Conservation (phyloP, 2,329 filamentous ascomycete genomes). For the Exserohilum turcica region DNA sequence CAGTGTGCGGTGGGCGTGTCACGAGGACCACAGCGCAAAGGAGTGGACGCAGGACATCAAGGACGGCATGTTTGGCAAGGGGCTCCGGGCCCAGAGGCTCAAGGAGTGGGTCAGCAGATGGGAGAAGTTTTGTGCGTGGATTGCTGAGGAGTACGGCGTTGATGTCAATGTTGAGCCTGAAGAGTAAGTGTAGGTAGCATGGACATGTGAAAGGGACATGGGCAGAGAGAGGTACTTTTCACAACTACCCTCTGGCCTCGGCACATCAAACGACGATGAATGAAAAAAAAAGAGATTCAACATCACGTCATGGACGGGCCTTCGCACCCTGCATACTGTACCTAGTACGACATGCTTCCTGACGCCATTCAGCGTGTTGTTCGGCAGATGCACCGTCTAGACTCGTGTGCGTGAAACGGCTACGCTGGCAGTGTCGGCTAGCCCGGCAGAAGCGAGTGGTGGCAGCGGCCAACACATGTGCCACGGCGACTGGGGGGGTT, state of each 20-base stretch:
- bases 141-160: conserved; percentile 75
- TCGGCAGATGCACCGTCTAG: too few species aligned
- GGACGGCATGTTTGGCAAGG: conserved; percentile 72
- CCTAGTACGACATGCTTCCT: too few species aligned
- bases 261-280: neutral
- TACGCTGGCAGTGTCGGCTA: too few species aligned
- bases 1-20: conserved; percentile 86
- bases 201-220: too few species aligned
- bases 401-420: too few species aligned
- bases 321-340: too few species aligned
- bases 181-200: conserved; percentile 24
- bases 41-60: conserved; percentile 76
- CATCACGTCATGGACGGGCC: neutral
- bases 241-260: too few species aligned
- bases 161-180: conserved; percentile 56
- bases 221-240: too few species aligned
- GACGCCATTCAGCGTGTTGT: too few species aligned
- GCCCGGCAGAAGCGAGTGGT: too few species aligned
- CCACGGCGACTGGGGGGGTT: too few species aligned
- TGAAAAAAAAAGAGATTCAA: neutral
- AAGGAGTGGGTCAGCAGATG: conserved; percentile 80
- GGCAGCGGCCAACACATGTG: too few species aligned
- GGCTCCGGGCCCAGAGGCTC: conserved; percentile 72
- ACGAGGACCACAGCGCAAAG: conserved; percentile 74
- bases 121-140: conserved; percentile 90